Percentiles rank a stretch among this genome's conserved stretches.
Conservation (phyloP, 2,329 filamentous ascomycete genomes). For the Fusarium marasasianum region DNA sequence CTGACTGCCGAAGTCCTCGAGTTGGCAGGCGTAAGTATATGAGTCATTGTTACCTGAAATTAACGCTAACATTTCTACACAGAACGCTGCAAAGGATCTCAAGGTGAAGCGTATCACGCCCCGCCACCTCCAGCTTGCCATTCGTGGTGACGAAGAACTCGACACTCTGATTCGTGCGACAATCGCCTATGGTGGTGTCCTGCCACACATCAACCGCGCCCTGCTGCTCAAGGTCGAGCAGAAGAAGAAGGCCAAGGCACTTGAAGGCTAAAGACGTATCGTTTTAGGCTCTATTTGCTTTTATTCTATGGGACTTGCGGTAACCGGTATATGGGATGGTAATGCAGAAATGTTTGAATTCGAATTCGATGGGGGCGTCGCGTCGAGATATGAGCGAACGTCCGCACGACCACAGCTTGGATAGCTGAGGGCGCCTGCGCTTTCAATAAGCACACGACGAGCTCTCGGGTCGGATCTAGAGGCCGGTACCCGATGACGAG, state of each 20-base stretch:
- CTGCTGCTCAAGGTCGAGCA: constrained; percentile 95
- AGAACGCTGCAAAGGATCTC: constrained; percentile 98
- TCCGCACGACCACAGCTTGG: constrained; percentile 39
- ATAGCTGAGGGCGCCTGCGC: constrained; percentile 38
- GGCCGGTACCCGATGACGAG: constrained; percentile 16
- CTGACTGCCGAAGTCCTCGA: constrained; percentile 98
- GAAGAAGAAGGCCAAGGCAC: constrained; percentile 84
- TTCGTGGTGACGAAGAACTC: constrained; percentile 97
- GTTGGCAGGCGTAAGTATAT: constrained; percentile 80
- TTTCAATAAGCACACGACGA: constrained; percentile 30
- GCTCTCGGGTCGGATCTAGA: constrained; percentile 21
- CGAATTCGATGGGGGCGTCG: constrained; percentile 39
- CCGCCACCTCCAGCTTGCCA: constrained; percentile 96
- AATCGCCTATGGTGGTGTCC: constrained; percentile 97
- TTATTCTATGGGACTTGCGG: constrained; percentile 38
- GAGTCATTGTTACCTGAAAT: constrained; percentile 23
- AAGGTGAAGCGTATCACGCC: constrained; percentile 99
- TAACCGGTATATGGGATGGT: constrained; percentile 41
- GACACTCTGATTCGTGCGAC: constrained; percentile 97
- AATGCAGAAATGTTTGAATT: constrained; percentile 44
- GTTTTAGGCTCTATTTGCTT: constrained; percentile 31
- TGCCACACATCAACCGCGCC: constrained; percentile 98
- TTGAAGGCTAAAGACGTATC: constrained; percentile 52
- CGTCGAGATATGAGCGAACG: constrained; percentile 33
- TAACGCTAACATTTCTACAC: constrained; percentile 35